Percentiles rank a stretch among this genome's conserved stretches.
phyloP scores from a whole-genome alignment of 2,329 filamentous ascomycete species.

The Akanthomyces uredinophilus region DNA sequence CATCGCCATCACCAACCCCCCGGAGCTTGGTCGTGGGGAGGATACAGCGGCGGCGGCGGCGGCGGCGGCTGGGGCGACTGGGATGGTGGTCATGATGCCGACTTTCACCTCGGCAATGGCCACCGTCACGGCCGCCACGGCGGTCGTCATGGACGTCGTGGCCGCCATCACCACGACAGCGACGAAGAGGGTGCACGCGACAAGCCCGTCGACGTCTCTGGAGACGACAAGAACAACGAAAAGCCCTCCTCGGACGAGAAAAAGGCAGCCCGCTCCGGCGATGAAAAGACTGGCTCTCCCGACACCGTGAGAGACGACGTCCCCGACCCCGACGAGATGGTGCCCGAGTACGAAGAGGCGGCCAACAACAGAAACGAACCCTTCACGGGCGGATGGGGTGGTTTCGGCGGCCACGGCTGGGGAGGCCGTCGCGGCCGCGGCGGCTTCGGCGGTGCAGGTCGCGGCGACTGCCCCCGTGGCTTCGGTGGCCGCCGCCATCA shows the following conservation, averaged over 20 bases:
- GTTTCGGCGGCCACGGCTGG: slow-evolving; percentile 19
- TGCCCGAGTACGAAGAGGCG: slow-evolving; percentile 26
- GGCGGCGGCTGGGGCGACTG: background rate
- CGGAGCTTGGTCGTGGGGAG: slow-evolving; percentile 14
- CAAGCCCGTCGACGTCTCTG: slow-evolving; percentile 19
- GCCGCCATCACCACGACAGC: slow-evolving; percentile 15
- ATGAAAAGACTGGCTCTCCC: slow-evolving; percentile 31
- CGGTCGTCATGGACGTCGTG: slow-evolving; percentile 15
- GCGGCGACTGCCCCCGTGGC: slow-evolving; percentile 18
- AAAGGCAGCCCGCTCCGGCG: slow-evolving; percentile 17
- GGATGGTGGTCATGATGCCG: slow-evolving; percentile 6
- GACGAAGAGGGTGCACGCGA: slow-evolving; percentile 20
- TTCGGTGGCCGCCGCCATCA: background rate
- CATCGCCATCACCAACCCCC: slow-evolving; percentile 19
- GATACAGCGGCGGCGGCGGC: background rate
- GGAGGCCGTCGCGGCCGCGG: slow-evolving; percentile 20
- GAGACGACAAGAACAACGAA: slow-evolving; percentile 21
- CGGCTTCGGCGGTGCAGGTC: slow-evolving; percentile 16
- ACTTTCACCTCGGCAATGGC: slow-evolving; percentile 6
- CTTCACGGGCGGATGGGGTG: slow-evolving; percentile 19
- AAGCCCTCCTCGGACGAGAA: slow-evolving; percentile 20
- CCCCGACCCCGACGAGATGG: slow-evolving; percentile 30
- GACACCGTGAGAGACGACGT: slow-evolving; percentile 27
- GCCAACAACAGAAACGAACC: slow-evolving; percentile 2
- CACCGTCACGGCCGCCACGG: slow-evolving; percentile 15